Conservation (phyloP, 768 basidiomycete species). For the Boletus speciosus region DNA sequence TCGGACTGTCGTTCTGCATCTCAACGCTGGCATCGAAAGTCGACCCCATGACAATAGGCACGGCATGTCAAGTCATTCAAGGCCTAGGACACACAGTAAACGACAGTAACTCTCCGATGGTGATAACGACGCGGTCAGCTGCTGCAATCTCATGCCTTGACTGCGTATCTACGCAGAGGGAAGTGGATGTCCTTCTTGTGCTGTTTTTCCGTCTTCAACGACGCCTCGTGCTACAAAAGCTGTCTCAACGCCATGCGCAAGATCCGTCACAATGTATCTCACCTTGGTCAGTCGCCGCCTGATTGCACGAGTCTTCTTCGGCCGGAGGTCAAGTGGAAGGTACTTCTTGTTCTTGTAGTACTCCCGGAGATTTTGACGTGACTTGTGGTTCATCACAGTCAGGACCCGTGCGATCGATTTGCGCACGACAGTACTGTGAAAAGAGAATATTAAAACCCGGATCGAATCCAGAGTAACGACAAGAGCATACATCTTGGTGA, state of each 20-base stretch:
- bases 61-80: conserved; percentile 33
- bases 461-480: not conserved
- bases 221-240: conserved; percentile 65
- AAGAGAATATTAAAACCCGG: not conserved
- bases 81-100: conserved; percentile 41
- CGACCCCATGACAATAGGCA: conserved; percentile 18
- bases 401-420: conserved; percentile 98
- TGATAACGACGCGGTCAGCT: conserved; percentile 18
- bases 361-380: conserved; percentile 93
- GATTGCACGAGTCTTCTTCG: conserved; percentile 98
- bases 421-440: conserved; percentile 84
- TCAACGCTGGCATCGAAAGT: not conserved
- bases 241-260: conserved; percentile 1
- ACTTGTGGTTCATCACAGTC: conserved; percentile 98
- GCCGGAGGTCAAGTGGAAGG: conserved; percentile 93
- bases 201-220: conserved; percentile 88
- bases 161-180: conserved; percentile 89
- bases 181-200: conserved; percentile 94
- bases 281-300: conserved; percentile 91
- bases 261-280: conserved; percentile 21
- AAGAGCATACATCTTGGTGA: conserved; percentile 88
- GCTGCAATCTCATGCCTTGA: conserved; percentile 69
- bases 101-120: conserved; percentile 20
- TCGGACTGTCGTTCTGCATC: not conserved
- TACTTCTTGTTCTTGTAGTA: conserved; percentile 98